Evolutionary conservation across 164 flowering plant genomes (phyloP).

Genomic region (Tetracentron sinense): DNA sequence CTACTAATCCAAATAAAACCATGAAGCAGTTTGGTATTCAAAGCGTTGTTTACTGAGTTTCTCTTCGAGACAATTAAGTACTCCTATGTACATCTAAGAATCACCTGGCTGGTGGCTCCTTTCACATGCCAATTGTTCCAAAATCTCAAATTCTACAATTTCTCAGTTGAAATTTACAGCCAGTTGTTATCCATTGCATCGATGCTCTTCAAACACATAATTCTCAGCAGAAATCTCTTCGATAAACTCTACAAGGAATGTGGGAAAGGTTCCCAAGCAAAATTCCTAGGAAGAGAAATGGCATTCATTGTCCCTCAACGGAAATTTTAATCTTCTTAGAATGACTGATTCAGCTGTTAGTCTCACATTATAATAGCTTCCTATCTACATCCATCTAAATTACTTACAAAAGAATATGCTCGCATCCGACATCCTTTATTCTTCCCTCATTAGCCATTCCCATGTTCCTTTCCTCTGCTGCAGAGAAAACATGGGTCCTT

Average conservation of each 20-base stretch:
- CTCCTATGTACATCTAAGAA: background rate
- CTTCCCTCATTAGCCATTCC: no score
- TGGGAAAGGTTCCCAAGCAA: no score
- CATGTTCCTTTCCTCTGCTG: slow-evolving; percentile 11
- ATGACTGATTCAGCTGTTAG: background rate
- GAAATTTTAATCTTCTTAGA: background rate
- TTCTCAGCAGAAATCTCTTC: background rate
- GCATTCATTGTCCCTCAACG: no score
- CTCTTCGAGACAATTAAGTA: no score
- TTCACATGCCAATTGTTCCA: background rate
- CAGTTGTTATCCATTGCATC: background rate
- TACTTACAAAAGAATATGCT: no score
- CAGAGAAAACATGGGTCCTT: slow-evolving; percentile 21
- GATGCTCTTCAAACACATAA: background rate
- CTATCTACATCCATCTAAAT: no score
- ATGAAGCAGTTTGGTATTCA: no score
- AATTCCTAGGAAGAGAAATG: no score
- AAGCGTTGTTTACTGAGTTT: no score
- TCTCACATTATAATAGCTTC: background rate
- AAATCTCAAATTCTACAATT: background rate
- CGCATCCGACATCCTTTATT: no score
- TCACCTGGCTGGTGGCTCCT: background rate
- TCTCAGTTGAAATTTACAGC: background rate
- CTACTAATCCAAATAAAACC: no score
- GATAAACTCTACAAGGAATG: background rate